Percentiles rank a stretch among this genome's conserved stretches.
phyloP scores from a whole-genome alignment of 2,329 filamentous ascomycete genomes.

The Penicillium sp. region DNA sequence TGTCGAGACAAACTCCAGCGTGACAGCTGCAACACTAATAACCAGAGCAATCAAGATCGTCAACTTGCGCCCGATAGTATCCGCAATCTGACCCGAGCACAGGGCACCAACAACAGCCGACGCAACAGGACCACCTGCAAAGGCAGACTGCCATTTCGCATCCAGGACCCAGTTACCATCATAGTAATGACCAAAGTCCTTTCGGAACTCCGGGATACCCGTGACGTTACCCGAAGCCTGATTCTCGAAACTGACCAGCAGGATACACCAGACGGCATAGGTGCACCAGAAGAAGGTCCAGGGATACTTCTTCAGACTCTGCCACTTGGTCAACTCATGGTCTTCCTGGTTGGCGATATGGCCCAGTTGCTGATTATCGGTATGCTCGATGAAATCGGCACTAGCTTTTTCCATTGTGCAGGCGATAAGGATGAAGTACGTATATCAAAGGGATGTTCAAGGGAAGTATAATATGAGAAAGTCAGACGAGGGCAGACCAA shows the following conservation, averaged over 20 bases:
- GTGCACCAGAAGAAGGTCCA: slow-evolving; percentile 22
- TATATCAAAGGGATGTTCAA: neutral
- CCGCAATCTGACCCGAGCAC: slow-evolving; percentile 23
- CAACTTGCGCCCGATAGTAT: slow-evolving; percentile 16
- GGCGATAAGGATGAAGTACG: neutral
- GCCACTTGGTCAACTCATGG: slow-evolving; percentile 17
- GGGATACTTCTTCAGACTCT: slow-evolving; percentile 18
- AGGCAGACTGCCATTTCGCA: slow-evolving; percentile 52
- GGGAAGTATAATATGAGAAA: neutral
- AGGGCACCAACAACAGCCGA: slow-evolving; percentile 32
- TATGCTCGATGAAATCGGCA: slow-evolving; percentile 15
- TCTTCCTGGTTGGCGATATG: slow-evolving; percentile 21
- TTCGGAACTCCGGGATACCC: slow-evolving; percentile 51
- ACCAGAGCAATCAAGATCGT: slow-evolving; percentile 42
- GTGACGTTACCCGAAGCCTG: slow-evolving; percentile 36
- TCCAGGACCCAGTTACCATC: slow-evolving; percentile 46
- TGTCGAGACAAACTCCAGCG: slow-evolving; percentile 49
- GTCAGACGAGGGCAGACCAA: neutral
- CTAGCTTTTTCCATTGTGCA: slow-evolving; percentile 17
- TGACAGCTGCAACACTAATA: slow-evolving; percentile 45
- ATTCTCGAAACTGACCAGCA: slow-evolving; percentile 23
- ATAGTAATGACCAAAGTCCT: slow-evolving; percentile 49
- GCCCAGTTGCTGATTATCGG: slow-evolving; percentile 14
- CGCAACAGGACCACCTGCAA: slow-evolving; percentile 49
- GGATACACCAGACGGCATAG: slow-evolving; percentile 22